Conservation (phyloP, 768 basidiomycete species). For the Hypsizygus marmoreus region DNA sequence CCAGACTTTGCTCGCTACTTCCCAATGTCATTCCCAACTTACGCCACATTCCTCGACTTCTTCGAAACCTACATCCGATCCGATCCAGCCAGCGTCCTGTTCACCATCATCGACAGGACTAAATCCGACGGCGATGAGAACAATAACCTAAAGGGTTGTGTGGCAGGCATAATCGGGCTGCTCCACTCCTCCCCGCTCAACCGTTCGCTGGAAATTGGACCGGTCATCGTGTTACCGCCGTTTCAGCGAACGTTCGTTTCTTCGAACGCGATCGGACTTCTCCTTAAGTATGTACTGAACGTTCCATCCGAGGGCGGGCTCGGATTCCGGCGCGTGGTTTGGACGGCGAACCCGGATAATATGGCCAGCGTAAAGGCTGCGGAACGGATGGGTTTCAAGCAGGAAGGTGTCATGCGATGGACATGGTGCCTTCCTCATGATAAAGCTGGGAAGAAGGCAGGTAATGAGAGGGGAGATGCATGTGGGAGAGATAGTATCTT, state of each 20-base stretch:
- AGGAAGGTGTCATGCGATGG: conserved; percentile 53
- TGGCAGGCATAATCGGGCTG: conserved; percentile 56
- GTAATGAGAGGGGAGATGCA: conserved; percentile 28
- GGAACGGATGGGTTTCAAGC: conserved; percentile 51
- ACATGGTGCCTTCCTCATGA: conserved; percentile 39
- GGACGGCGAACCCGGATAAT: conserved; percentile 51
- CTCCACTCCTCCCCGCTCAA: conserved; percentile 33
- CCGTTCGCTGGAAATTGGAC: conserved; percentile 48
- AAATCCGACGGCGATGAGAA: conserved; percentile 21
- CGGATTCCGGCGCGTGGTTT: conserved; percentile 56
- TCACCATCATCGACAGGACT: conserved; percentile 52
- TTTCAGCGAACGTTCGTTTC: conserved; percentile 55
- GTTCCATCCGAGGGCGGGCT: conserved; percentile 43
- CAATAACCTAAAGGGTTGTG: conserved; percentile 19
- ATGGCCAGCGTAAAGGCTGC: conserved; percentile 45
- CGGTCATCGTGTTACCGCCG: conserved; percentile 45
- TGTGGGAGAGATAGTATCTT: conserved; percentile 40
- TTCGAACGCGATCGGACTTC: conserved; percentile 42
- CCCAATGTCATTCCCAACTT: conserved; percentile 35
- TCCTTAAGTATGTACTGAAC: conserved; percentile 42
- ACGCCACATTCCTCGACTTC: conserved; percentile 29
- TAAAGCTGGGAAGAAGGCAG: conserved; percentile 30
- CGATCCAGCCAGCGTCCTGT: conserved; percentile 32
- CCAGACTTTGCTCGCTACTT: conserved; percentile 40
- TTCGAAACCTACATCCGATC: conserved; percentile 26